These are phyloP conservation scores for Erodium texanum DNA, from an alignment of 441 rosid species.

Conservation along the genomic window DNA sequence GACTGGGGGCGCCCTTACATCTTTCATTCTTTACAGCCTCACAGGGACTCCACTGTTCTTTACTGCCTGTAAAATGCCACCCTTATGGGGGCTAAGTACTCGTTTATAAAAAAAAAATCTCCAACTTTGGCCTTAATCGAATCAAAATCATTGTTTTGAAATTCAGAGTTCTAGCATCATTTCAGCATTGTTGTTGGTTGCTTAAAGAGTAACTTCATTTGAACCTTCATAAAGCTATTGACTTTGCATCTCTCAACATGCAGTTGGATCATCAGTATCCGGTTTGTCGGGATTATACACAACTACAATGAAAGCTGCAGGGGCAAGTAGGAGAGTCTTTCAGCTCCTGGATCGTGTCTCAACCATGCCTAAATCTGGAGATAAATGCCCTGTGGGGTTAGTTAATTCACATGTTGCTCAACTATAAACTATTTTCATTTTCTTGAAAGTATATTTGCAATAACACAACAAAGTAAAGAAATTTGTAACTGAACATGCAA, in stretches of 20 bases:
- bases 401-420: constrained; percentile 18
- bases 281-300: constrained; percentile 77
- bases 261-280: constrained; percentile 84
- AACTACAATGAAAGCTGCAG: constrained; percentile 92
- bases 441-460: not conserved
- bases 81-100: not conserved
- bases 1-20: constrained; percentile 83
- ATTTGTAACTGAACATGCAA: not conserved
- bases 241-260: constrained; percentile 17
- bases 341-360: constrained; percentile 86
- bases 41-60: constrained; percentile 42
- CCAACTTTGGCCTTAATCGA: not conserved
- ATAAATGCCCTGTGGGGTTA: constrained; percentile 67
- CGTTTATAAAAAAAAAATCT: not conserved
- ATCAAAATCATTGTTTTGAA: not conserved
- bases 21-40: constrained; percentile 92
- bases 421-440: not conserved
- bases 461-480: not conserved
- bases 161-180: not conserved
- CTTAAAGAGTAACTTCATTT: not conserved
- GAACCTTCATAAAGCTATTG: not conserved
- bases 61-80: constrained; percentile 1
- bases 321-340: constrained; percentile 88
- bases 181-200: too few species aligned
- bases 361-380: constrained; percentile 67